Evolutionary conservation across 768 basidiomycete species (phyloP), one percentile per base, ranked within the genome.

Genomic region (Cyclocybe cylindracea): DNA sequence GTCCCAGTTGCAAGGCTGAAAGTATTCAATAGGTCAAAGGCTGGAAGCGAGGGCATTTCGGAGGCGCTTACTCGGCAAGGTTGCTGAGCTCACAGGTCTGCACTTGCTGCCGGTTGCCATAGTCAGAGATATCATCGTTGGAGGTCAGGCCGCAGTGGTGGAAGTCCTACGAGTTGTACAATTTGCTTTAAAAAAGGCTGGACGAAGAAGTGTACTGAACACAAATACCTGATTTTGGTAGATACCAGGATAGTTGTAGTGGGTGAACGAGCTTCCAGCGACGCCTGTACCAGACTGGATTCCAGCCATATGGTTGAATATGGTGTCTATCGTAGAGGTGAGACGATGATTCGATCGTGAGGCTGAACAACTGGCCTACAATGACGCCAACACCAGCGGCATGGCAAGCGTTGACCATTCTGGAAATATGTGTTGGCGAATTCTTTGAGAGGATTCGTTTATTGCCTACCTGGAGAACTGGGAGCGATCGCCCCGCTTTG

Each of bases 251-350:
- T 81, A 81, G 29, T 63, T 56, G 52, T 83, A 86, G 51, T 84
- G 78, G 2, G 79, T 79, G 62, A 77, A 86, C 0, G 68, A 62
- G 36, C 75, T 78, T 7, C 80, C 81, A 1, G 66, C 80, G 11
- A 74, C 69, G 5, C 82, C 82, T 10, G 72, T 71, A 0, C 82
- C 84, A 13, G 73, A 75, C 39, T 77, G 70, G 2, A 56, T 19
- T 0, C 75, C 82, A 2, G 82, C 65, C 86, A 87, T 87, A 60
- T 88, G 86, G 64, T 88, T 87, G 66, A 78, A 81, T 29, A 88
- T 66, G 0, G 82, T 83, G 61, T 82, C 78, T 78, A 33, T 37
- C 10, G 32, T 14, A 43, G 10, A 29, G 24, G 32, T 37, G 32
- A 39, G 44, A 39, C 39, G 32, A 36, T 13, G n/a, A 39, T 29